Evolutionary conservation across 805 yeast species (phyloP).

Genomic region (Monosporozyma solicola): DNA sequence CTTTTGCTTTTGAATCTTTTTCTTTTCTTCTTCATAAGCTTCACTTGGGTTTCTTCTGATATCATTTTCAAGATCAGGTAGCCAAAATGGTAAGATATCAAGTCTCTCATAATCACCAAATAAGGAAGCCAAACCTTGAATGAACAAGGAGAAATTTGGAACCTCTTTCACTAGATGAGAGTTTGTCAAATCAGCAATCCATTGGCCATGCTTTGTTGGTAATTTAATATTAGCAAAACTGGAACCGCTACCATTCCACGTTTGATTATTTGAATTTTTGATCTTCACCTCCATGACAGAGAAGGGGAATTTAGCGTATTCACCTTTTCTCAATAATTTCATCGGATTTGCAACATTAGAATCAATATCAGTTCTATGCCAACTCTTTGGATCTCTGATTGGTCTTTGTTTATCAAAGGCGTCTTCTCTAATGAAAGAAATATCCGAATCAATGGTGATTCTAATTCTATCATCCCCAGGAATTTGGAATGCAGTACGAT

Average conservation of each 20-base stretch:
- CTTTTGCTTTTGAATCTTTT: conserved; percentile 40
- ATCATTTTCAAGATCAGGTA: conserved; percentile 77
- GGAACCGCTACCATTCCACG: conserved; percentile 28
- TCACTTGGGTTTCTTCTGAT: conserved; percentile 71
- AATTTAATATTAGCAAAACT: conserved; percentile 21
- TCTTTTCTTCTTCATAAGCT: conserved; percentile 59
- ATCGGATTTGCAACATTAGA: conserved; percentile 61
- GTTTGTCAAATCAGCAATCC: conserved; percentile 82
- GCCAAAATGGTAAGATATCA: conserved; percentile 90
- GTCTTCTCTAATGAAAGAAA: conserved; percentile 83
- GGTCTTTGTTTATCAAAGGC: conserved; percentile 78
- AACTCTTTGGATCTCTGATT: conserved; percentile 73
- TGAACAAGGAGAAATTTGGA: conserved; percentile 85
- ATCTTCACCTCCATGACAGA: conserved; percentile 82
- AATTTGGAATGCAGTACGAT: conserved; percentile 93
- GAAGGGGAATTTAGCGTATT: conserved; percentile 72
- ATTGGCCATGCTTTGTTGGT: conserved; percentile 46
- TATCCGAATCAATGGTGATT: conserved; percentile 82
- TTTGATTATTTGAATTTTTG: conserved; percentile 33
- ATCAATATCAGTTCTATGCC: conserved; percentile 94
- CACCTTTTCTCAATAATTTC: conserved; percentile 74
- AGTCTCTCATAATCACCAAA: conserved; percentile 77
- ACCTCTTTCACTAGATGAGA: conserved; percentile 86
- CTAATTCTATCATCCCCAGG: conserved; percentile 95
- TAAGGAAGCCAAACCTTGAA: conserved; percentile 85